A percentile compares a stretch with the other conserved stretches of the same genome.
Conservation (phyloP, 495 filamentous ascomycete species). For the Diplogelasinospora grovesii region DNA sequence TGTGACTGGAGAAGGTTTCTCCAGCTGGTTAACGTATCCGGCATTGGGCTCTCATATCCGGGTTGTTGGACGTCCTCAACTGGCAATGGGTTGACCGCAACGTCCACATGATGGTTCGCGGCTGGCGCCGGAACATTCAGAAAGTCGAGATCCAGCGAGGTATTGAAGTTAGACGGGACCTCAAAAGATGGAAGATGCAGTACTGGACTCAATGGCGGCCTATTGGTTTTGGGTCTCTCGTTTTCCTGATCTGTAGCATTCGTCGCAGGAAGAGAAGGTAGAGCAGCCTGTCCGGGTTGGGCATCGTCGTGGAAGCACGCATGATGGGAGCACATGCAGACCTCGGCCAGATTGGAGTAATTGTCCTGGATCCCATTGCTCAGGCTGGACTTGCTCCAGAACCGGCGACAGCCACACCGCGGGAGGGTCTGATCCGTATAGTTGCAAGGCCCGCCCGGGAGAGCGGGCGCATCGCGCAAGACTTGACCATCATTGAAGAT, state of each 20-base stretch:
- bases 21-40: constrained; percentile 47
- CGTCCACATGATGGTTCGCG: constrained; percentile 10
- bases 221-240: constrained; percentile 31
- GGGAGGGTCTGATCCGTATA: constrained; percentile 49
- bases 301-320: constrained; percentile 60
- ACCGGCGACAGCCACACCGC: constrained; percentile 59
- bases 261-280: constrained; percentile 10
- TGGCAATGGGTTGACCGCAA: constrained; percentile 10
- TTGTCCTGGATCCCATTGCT: constrained; percentile 12
- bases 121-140: constrained; percentile 22
- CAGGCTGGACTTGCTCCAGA: constrained; percentile 46
- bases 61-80: constrained; percentile 16
- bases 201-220: constrained; percentile 40
- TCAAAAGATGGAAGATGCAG: constrained; percentile 32
- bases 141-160: constrained; percentile 29
- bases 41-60: constrained; percentile 31
- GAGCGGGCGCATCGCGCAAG: constrained; percentile 22
- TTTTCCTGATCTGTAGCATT: constrained; percentile 37
- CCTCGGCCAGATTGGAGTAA: constrained; percentile 31
- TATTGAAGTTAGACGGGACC: constrained; percentile 23
- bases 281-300: constrained; percentile 20
- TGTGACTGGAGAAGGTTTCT: constrained; percentile 34
- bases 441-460: constrained; percentile 56
- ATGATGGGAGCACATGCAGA: constrained; percentile 67
- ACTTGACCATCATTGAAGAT: constrained; percentile 40